phyloP scores from a whole-genome alignment of 2,329 filamentous ascomycete species.

The Verticillium nubilum region DNA sequence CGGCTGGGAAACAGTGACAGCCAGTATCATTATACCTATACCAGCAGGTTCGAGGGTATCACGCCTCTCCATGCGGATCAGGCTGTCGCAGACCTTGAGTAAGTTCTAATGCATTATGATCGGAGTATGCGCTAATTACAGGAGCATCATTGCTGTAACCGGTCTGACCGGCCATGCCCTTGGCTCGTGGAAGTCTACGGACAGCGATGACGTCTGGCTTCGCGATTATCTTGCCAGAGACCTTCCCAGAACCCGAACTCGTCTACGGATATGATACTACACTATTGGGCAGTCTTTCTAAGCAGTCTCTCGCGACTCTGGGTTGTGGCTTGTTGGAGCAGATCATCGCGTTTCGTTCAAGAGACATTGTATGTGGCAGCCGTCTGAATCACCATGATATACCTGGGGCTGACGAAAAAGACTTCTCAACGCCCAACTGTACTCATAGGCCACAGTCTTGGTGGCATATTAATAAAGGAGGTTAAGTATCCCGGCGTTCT shows the following conservation, averaged over 20 bases:
- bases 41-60: too few relatives aligned
- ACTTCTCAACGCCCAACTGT: constrained; percentile 14
- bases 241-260: constrained; percentile 15
- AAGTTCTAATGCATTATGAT: too few relatives aligned
- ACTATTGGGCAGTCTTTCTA: constrained; percentile 14
- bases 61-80: too few relatives aligned
- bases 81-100: too few relatives aligned
- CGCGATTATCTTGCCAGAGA: constrained; percentile 20
- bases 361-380: constrained; percentile 7
- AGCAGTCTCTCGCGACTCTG: constrained; percentile 15
- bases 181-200: constrained; percentile 20
- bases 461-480: constrained; percentile 21
- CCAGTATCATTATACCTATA: too few relatives aligned
- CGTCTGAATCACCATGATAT: background rate
- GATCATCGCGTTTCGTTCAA: constrained; percentile 9
- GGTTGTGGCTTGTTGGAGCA: constrained; percentile 10
- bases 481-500: constrained; percentile 2
- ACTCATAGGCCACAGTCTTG: constrained; percentile 20
- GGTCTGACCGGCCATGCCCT: constrained; percentile 22
- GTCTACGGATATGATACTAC: constrained; percentile 24
- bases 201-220: constrained; percentile 20
- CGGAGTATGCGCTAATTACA: too few relatives aligned
- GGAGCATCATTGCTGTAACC: constrained; percentile 20
- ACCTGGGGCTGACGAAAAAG: too few relatives aligned
- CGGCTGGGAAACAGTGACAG: too few relatives aligned